Percentiles rank a stretch among this genome's conserved stretches.
These are phyloP conservation scores for Hirsutella thompsonii DNA, from an alignment of 2,329 filamentous ascomycete genomes.

Conservation along the genomic window DNA sequence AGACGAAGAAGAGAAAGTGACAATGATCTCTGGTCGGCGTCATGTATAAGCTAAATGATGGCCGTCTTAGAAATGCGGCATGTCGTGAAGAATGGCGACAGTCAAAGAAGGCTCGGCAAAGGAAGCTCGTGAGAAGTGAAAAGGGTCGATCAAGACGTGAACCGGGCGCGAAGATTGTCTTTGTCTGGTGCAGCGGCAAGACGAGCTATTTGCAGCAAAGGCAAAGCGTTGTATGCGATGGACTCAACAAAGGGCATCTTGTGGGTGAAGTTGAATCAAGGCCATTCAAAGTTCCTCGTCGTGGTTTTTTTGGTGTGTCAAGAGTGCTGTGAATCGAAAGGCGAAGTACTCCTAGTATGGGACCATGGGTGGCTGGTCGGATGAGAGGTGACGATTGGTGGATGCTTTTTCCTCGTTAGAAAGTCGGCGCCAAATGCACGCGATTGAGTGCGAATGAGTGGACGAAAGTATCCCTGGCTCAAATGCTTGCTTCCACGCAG, in stretches of 20 bases:
- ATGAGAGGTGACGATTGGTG: background rate
- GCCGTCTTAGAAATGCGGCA: too few species aligned
- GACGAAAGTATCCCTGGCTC: too few species aligned
- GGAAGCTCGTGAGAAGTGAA: background rate
- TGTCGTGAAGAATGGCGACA: background rate
- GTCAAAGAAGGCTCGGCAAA: background rate
- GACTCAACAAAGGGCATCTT: conserved; percentile 15
- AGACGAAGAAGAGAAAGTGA: too few species aligned
- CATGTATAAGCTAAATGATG: too few species aligned
- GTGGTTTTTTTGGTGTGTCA: too few species aligned
- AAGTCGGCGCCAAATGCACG: too few species aligned
- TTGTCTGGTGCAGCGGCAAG: background rate
- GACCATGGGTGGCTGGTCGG: too few species aligned
- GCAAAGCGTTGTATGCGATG: conserved; percentile 3
- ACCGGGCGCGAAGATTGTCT: background rate
- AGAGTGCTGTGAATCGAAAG: background rate
- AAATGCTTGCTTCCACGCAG: too few species aligned
- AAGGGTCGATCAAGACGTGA: background rate
- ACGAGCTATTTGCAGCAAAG: conserved; percentile 3
- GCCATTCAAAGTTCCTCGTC: background rate
- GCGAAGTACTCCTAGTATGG: too few species aligned
- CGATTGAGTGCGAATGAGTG: too few species aligned
- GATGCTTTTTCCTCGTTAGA: too few species aligned
- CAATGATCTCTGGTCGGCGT: too few species aligned
- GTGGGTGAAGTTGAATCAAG: background rate